Percentiles rank a stretch among this genome's conserved stretches.
phyloP scores from a whole-genome alignment of 208 protist genomes.

The Histomonas meleagridis region DNA sequence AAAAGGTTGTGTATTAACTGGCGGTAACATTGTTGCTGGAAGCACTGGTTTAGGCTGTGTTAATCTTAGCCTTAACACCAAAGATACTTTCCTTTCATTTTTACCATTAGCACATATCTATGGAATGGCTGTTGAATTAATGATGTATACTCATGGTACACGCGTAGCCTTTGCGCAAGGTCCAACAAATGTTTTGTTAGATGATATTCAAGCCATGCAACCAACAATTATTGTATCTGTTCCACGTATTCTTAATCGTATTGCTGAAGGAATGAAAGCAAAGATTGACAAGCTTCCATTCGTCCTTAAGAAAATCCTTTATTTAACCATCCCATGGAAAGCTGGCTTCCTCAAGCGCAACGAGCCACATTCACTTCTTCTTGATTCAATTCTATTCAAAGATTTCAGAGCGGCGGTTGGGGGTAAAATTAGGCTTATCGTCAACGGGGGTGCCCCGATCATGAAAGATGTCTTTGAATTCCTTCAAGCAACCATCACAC shows the following conservation, averaged over 20 bases:
- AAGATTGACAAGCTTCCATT: background rate
- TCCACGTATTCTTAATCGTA: conserved; percentile 1
- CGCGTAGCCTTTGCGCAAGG: conserved; percentile 17
- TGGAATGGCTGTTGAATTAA: background rate
- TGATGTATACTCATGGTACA: background rate
- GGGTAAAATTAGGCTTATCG: conserved; percentile 57
- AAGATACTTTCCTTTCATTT: conserved; percentile 39
- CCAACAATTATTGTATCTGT: conserved; percentile 18
- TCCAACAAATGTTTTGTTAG: background rate
- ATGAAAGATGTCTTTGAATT: conserved; percentile 57
- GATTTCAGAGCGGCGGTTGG: background rate
- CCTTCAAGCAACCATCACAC: conserved; percentile 46
- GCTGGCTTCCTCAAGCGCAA: background rate
- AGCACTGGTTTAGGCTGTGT: background rate
- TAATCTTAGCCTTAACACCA: background rate
- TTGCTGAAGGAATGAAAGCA: background rate
- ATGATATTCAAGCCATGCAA: background rate
- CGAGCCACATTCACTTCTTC: background rate
- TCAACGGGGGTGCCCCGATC: conserved; percentile 62
- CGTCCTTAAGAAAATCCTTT: background rate
- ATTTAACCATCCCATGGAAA: background rate
- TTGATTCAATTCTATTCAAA: background rate
- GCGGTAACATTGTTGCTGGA: background rate
- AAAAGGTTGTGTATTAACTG: conserved; percentile 33
- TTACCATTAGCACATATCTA: conserved; percentile 44